phyloP scores from a whole-genome alignment of 768 basidiomycete species.

The Tulasnella sp. region DNA sequence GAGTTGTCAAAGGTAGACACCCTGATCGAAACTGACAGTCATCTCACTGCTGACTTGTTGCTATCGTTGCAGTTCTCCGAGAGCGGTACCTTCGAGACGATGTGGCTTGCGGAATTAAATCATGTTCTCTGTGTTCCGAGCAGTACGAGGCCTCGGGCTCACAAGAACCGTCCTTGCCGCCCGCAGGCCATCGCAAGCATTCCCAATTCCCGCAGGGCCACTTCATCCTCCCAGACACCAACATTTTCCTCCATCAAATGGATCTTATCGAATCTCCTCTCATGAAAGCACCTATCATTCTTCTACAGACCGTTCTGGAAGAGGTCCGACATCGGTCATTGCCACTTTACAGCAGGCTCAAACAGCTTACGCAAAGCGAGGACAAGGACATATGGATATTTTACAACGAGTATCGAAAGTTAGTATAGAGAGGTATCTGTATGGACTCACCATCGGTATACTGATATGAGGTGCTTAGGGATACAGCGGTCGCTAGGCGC shows the following conservation, averaged over 20 bases:
- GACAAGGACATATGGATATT: slow-evolving; percentile 78
- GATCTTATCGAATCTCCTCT: slow-evolving; percentile 76
- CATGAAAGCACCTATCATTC: slow-evolving; percentile 68
- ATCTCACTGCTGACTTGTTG: neutral
- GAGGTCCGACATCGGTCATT: slow-evolving; percentile 93
- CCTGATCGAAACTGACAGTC: neutral
- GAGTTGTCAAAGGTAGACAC: slow-evolving; percentile 76
- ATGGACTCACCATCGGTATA: neutral
- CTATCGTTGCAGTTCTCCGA: slow-evolving; percentile 51
- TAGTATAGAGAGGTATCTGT: slow-evolving; percentile 25
- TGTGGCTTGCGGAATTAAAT: slow-evolving; percentile 71
- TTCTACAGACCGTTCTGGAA: slow-evolving; percentile 90
- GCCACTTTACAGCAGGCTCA: slow-evolving; percentile 86
- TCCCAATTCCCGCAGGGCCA: slow-evolving; percentile 52
- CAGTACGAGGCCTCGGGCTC: neutral
- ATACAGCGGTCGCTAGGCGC: slow-evolving; percentile 67
- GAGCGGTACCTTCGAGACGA: slow-evolving; percentile 92
- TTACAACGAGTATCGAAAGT: slow-evolving; percentile 81
- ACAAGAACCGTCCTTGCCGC: slow-evolving; percentile 41
- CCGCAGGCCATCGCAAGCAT: slow-evolving; percentile 47
- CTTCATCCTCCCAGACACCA: slow-evolving; percentile 86
- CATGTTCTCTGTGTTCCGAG: slow-evolving; percentile 50
- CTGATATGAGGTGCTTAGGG: slow-evolving; percentile 42
- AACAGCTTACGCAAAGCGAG: slow-evolving; percentile 70
- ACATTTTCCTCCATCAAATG: slow-evolving; percentile 94